Evolutionary conservation across 208 protist species (phyloP).

Genomic region (Willaertia magna): DNA sequence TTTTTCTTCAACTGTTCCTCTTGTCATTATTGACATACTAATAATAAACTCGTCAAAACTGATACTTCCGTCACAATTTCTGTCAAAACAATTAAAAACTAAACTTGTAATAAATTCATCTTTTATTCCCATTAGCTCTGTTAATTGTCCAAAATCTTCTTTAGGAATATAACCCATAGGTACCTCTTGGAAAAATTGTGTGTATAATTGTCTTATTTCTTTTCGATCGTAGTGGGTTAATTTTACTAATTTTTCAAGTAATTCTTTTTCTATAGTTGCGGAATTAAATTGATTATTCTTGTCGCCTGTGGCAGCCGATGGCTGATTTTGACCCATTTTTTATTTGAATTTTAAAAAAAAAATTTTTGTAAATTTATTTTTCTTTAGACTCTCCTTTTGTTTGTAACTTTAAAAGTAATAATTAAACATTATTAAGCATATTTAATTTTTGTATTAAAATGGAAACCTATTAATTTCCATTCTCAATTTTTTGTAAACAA

Average conservation of each 20-base stretch:
- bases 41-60: slow-evolving; percentile 2
- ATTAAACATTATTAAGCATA: too few relatives aligned
- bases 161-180: neutral
- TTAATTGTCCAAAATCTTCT: slow-evolving; percentile 13
- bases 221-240: neutral
- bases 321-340: neutral
- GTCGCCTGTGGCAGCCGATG: neutral
- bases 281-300: too few relatives aligned
- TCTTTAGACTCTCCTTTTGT: too few relatives aligned
- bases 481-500: too few relatives aligned
- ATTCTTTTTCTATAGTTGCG: neutral
- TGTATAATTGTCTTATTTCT: slow-evolving; percentile 9
- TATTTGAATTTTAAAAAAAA: neutral
- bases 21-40: neutral
- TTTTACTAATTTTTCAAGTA: neutral
- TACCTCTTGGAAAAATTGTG: slow-evolving; percentile 1
- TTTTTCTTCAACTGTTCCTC: slow-evolving; percentile 10
- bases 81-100: slow-evolving; percentile 11
- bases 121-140: slow-evolving; percentile 12
- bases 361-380: too few relatives aligned
- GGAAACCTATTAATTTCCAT: too few relatives aligned
- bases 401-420: too few relatives aligned
- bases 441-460: too few relatives aligned
- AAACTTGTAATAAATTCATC: slow-evolving; percentile 4
- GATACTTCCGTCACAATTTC: neutral